Percentiles rank a stretch among this genome's conserved stretches.
phyloP scores from a whole-genome alignment of 2,329 filamentous ascomycete genomes.

The Penicillium sp. region DNA sequence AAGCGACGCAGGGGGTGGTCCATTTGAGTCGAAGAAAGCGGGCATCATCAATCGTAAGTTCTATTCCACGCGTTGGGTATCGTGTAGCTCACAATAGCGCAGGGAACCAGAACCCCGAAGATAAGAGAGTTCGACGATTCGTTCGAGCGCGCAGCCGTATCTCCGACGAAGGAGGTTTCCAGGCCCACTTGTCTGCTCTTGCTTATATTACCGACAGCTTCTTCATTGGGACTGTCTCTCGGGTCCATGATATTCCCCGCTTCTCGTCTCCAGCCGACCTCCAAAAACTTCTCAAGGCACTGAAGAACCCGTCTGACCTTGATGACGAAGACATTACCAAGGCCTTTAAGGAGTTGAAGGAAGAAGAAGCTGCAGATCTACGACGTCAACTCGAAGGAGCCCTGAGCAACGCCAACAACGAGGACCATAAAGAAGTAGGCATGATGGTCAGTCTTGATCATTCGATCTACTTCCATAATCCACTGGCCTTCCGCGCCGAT shows the following conservation, averaged over 20 bases:
- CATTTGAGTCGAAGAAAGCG: slow-evolving; percentile 60
- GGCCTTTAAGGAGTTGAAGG: slow-evolving; percentile 44
- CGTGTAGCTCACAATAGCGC: slow-evolving; percentile 24
- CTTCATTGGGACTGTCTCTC: slow-evolving; percentile 86
- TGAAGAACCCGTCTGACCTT: slow-evolving; percentile 47
- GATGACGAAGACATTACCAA: slow-evolving; percentile 42
- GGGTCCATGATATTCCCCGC: slow-evolving; percentile 78
- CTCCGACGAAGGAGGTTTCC: slow-evolving; percentile 68
- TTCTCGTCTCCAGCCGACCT: slow-evolving; percentile 58
- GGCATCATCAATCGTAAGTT: slow-evolving; percentile 56
- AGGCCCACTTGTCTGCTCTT: slow-evolving; percentile 81
- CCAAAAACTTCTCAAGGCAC: slow-evolving; percentile 37
- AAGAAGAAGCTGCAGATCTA: slow-evolving; percentile 44
- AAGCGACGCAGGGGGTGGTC: slow-evolving; percentile 41
- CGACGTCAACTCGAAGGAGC: slow-evolving; percentile 36
- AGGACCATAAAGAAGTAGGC: slow-evolving; percentile 40
- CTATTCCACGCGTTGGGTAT: not conserved
- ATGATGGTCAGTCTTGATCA: slow-evolving; percentile 56
- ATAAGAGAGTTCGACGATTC: slow-evolving; percentile 65
- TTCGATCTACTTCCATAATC: slow-evolving; percentile 54
- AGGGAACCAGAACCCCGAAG: slow-evolving; percentile 56
- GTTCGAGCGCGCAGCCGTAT: slow-evolving; percentile 62
- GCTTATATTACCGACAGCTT: slow-evolving; percentile 92
- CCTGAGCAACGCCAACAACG: slow-evolving; percentile 28
- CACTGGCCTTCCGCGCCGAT: slow-evolving; percentile 49